A percentile compares a stretch with the other conserved stretches of the same genome.
These are phyloP conservation scores for Juglanconis sp. DNA, from an alignment of 2,329 filamentous ascomycete genomes.

Conservation along the genomic window DNA sequence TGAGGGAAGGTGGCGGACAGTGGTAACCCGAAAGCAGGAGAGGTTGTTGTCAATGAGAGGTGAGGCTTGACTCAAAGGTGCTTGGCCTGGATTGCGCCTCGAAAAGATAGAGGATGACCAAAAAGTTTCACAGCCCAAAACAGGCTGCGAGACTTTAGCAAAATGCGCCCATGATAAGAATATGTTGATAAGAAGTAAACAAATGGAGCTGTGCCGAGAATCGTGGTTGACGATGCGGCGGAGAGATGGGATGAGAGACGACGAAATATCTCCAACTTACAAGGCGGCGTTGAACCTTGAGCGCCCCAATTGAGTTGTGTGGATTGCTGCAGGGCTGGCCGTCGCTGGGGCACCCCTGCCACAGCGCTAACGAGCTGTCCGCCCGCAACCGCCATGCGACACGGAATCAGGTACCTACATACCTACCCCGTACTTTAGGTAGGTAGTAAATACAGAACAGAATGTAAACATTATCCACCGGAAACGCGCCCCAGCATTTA, in stretches of 20 bases:
- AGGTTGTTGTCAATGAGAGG: background rate
- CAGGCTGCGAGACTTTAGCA: conserved; percentile 48
- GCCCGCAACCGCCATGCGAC: no score
- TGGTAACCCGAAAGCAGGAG: no score
- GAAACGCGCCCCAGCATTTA: background rate
- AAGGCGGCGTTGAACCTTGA: background rate
- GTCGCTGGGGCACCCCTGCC: background rate
- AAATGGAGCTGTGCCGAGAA: background rate
- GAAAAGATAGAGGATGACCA: conserved; percentile 20
- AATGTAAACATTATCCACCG: background rate
- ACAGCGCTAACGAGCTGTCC: background rate
- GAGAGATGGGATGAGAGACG: background rate
- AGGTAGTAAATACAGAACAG: no score
- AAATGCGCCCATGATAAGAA: conserved; percentile 41
- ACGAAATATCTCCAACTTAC: background rate
- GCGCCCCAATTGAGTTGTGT: background rate
- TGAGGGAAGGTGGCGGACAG: conserved; percentile 21
- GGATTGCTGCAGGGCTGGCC: background rate
- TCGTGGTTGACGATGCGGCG: background rate
- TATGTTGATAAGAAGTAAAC: background rate
- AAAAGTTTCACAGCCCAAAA: conserved; percentile 44
- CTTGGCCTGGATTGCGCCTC: conserved; percentile 3
- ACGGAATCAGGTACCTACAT: no score
- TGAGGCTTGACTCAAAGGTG: background rate
- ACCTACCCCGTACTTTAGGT: no score